Evolutionary conservation across 352 stramenopile genomes (phyloP), one percentile per base, ranked within the genome.

Genomic region (Globisporangium barbulae): DNA sequence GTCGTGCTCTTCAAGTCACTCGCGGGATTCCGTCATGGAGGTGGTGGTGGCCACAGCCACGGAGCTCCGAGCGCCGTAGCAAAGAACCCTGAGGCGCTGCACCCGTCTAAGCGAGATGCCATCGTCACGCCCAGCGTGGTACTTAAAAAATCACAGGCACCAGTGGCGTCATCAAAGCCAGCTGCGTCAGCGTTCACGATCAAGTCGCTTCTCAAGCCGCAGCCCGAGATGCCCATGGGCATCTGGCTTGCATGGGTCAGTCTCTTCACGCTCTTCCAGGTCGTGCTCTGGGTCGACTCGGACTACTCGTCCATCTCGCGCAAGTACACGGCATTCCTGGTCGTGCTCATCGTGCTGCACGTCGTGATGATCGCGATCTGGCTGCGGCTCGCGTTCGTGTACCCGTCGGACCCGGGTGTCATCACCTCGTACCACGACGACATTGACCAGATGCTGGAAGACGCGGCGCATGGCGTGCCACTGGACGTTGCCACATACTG

Each of bases 191-290:
- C 60, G 7, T 50, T 69, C 31, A 55, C 33, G 22, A 53, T 64
- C 12, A 57, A 42, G 33, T 53, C 62, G 21, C 57, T 90, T 5
- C 56, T 71, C 2, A 80, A 78, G 47, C 66, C 79, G 13, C 81
- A 90, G 37, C 77, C 81, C 0, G 84, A 93, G 70, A 76, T 82
- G 22, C 75, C 83, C 3, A 89, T 93, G 70, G 84, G 80, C n/a
- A 85, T 93, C 53, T 93, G 84, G 84, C 72, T 89, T 61, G 79
- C 72, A 10, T 93, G 82, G 82, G 73, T 93, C 13, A 28, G 72
- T 57, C 65, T 85, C n/a, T 93, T 93, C 63, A 88, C 81, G 22
- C 64, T 88, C 48, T 74, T 90, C 54, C 81, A 88, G 64, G 59
- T 90, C 21, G 76, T 84, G n/a, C 56, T 92, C 31, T 90, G 78